Base-by-base conservation (phyloP, 306 rosid species). In the Quercus glauca region DNA sequence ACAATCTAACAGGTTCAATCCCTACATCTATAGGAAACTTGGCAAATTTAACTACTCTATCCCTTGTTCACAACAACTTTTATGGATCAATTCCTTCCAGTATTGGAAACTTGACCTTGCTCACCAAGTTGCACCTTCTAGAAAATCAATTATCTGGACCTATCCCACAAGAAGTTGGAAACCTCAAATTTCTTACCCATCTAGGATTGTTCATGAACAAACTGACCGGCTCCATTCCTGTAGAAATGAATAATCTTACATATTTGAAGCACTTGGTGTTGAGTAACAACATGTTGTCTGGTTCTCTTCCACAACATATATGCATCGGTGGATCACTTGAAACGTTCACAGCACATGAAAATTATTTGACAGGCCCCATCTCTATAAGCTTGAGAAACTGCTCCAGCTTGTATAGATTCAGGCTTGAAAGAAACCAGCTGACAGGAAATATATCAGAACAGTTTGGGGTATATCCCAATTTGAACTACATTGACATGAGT, bases 401-500 rank as follows among this genome's bases (percentile, higher is more conserved):
- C 37, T 28, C 78, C 20, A 79, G 83, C 67, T 69, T 79, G 2
- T 29, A 37, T 9, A 86, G 91, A 76, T 68, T 88, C 26, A 81
- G 78, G 59, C 82, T 83, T 64, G 80, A 65, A 6, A 20, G 31
- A 23, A 88, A 88, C 61, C 79, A 15, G 19, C 23, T 86, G 17
- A 25, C 6, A n/a, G 89, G 86, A 74, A 82, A 86, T 49, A 81
- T 86, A 52, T 64, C 82, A 26, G 23, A 77, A 25, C 83, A 74
- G 67, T 78, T 88, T 55, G 89, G 88, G 14, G 51, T 79, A 14
- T 84, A 86, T 69, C 89, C 85, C 26, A 4, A 81, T n/a, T 25
- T 88, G 68, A 1, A 1, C 19, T 73, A 20, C 64, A 76, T 78
- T 63, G 49, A 41, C 11, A 57, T 86, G 26, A 86, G 87, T 8